Conservation (phyloP, 441 rosid species). For the Populus hybrid region DNA sequence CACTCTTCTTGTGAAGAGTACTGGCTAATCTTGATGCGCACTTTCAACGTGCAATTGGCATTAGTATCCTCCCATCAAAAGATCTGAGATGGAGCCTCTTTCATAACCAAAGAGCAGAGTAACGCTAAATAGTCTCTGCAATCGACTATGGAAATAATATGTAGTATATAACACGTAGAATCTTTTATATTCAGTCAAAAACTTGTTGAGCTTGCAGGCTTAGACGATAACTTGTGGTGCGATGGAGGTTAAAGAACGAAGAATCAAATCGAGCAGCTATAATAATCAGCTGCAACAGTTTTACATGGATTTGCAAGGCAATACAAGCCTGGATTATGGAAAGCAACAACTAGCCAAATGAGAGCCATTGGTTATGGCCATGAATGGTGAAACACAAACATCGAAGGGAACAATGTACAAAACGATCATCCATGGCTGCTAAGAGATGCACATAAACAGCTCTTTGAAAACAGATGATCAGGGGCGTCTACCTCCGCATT, state of each 20-base stretch:
- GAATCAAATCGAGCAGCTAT: slow-evolving; percentile 26
- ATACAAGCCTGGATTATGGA: slow-evolving; percentile 21
- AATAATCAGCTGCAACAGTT: slow-evolving; percentile 34
- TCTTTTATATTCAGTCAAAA: slow-evolving; percentile 19
- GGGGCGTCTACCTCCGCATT: slow-evolving; percentile 23
- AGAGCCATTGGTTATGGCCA: slow-evolving; percentile 32
- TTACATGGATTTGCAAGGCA: slow-evolving; percentile 3
- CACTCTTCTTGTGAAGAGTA: neutral
- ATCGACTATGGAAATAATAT: neutral
- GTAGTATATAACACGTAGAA: neutral
- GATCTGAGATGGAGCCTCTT: too few relatives aligned
- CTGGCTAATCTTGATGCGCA: neutral
- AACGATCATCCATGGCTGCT: slow-evolving; percentile 79
- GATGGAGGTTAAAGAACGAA: neutral
- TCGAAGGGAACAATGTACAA: slow-evolving; percentile 53
- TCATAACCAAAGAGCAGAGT: neutral
- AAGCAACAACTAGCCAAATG: slow-evolving; percentile 12
- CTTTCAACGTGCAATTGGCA: neutral
- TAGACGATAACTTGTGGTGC: slow-evolving; percentile 19
- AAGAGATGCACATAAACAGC: slow-evolving; percentile 59
- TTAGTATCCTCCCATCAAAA: too few relatives aligned
- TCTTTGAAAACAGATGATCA: slow-evolving; percentile 54
- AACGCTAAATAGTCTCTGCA: neutral
- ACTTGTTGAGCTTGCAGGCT: slow-evolving; percentile 14
- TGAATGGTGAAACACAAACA: slow-evolving; percentile 38